Evolutionary conservation across 352 stramenopile genomes (phyloP).

Genomic region (Phytopythium delawarense): DNA sequence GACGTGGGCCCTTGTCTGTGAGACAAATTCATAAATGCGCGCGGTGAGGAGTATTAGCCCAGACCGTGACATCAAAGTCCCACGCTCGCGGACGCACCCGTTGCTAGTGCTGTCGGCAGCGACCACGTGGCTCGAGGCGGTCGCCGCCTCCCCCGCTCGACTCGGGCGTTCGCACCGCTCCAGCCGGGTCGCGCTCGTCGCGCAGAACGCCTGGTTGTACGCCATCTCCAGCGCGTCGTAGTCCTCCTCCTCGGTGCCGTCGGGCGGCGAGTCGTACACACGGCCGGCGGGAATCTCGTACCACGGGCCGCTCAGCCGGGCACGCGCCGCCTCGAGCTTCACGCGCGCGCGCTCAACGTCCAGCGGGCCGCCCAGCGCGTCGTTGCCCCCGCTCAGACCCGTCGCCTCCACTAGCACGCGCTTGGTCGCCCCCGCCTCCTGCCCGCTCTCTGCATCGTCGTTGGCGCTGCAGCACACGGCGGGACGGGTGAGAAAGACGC

Average conservation of each 20-base stretch:
- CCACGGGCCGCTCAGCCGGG: constrained; percentile 20
- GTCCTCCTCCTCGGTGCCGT: constrained; percentile 22
- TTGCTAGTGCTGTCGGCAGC: not conserved
- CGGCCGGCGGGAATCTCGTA: constrained; percentile 41
- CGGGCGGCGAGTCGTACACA: constrained; percentile 46
- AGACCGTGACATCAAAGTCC: not conserved
- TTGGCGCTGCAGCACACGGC: not conserved
- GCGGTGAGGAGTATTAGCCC: not conserved
- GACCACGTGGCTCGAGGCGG: not conserved
- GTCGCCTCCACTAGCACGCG: not conserved
- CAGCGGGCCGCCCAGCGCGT: constrained; percentile 5
- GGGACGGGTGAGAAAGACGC: not conserved
- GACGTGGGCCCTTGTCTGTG: not conserved
- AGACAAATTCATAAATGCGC: not conserved
- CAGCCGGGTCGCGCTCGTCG: not conserved
- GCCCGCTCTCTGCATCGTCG: not conserved
- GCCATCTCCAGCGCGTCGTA: constrained; percentile 63
- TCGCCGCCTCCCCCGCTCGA: not conserved
- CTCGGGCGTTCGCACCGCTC: constrained; percentile 2
- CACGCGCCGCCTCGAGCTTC: constrained; percentile 38
- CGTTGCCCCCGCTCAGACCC: no score
- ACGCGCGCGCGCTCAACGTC: constrained; percentile 33
- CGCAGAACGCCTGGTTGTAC: constrained; percentile 46
- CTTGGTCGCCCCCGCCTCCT: not conserved
- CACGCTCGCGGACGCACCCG: not conserved